Percentiles rank a stretch among this genome's conserved stretches.
phyloP scores from a whole-genome alignment of 1,284 basidiomycete species.

The Ustilago hordei region DNA sequence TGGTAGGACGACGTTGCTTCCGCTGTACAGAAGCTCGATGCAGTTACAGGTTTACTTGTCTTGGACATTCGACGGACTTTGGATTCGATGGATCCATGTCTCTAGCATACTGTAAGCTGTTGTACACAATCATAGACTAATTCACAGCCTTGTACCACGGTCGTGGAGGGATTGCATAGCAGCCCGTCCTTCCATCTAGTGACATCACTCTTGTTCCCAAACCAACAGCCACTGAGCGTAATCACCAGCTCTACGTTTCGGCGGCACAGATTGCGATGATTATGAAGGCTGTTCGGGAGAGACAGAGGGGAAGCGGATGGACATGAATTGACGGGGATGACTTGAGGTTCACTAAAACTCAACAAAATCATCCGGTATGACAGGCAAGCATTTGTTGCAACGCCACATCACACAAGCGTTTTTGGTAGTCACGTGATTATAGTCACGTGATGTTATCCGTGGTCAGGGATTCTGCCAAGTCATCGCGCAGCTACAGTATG shows the following conservation, averaged over 20 bases:
- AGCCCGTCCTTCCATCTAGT: too few relatives aligned
- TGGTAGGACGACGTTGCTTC: not conserved
- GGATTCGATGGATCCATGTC: not conserved
- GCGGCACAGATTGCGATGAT: too few relatives aligned
- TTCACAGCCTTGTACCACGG: too few relatives aligned
- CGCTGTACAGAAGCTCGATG: not conserved
- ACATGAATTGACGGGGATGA: not conserved
- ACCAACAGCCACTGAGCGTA: not conserved
- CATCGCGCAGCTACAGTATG: too few relatives aligned
- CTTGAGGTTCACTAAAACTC: not conserved
- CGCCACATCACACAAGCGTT: not conserved
- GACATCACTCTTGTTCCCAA: not conserved
- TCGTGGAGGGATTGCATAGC: not conserved
- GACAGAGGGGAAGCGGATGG: not conserved
- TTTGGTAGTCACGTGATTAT: too few relatives aligned
- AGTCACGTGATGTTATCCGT: too few relatives aligned
- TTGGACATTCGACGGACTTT: not conserved
- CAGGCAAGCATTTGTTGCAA: conserved; percentile 1
- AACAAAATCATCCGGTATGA: not conserved
- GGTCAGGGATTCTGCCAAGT: too few relatives aligned
- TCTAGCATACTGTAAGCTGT: not conserved
- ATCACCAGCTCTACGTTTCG: too few relatives aligned
- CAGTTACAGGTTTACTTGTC: not conserved
- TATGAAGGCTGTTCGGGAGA: not conserved
- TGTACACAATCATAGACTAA: not conserved